Evolutionary conservation across 352 stramenopile species (phyloP).

Genomic region (Phytophthora crassamura): DNA sequence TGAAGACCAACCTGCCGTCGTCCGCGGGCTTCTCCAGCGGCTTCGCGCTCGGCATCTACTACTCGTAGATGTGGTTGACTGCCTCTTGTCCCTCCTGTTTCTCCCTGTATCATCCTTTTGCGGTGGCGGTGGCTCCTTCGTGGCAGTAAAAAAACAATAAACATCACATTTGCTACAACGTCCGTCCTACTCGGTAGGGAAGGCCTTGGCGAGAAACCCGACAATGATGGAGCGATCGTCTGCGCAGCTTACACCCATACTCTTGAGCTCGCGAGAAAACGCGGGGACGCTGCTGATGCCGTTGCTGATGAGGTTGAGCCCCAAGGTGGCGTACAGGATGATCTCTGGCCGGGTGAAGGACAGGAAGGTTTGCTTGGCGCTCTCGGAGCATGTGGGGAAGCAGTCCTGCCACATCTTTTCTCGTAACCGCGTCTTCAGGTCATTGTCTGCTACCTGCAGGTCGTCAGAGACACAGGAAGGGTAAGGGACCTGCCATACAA

Average conservation of each 20-base stretch:
- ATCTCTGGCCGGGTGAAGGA: slow-evolving; percentile 77
- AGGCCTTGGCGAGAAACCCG: slow-evolving; percentile 76
- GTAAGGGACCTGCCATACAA: slow-evolving; percentile 4
- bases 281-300: slow-evolving; percentile 82
- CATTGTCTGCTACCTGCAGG: slow-evolving; percentile 43
- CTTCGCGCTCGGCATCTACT: slow-evolving; percentile 78
- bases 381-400: slow-evolving; percentile 83
- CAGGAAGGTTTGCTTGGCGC: slow-evolving; percentile 72
- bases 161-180: slow-evolving; percentile 34
- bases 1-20: slow-evolving; percentile 87
- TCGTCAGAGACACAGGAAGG: background rate
- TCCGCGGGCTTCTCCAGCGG: slow-evolving; percentile 80
- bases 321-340: slow-evolving; percentile 83
- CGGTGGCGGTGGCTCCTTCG: slow-evolving; percentile 6
- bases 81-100: background rate
- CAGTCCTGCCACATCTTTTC: slow-evolving; percentile 84
- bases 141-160: slow-evolving; percentile 28
- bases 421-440: slow-evolving; percentile 56
- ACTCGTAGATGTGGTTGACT: slow-evolving; percentile 38
- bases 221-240: slow-evolving; percentile 82
- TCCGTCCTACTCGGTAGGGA: slow-evolving; percentile 61
- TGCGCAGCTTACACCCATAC: slow-evolving; percentile 68
- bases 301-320: slow-evolving; percentile 87
- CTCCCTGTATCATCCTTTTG: slow-evolving; percentile 15
- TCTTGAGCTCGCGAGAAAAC: slow-evolving; percentile 84